Evolutionary conservation across 768 basidiomycete species (phyloP).

Genomic region (Tylopilus vinaceipallidus): DNA sequence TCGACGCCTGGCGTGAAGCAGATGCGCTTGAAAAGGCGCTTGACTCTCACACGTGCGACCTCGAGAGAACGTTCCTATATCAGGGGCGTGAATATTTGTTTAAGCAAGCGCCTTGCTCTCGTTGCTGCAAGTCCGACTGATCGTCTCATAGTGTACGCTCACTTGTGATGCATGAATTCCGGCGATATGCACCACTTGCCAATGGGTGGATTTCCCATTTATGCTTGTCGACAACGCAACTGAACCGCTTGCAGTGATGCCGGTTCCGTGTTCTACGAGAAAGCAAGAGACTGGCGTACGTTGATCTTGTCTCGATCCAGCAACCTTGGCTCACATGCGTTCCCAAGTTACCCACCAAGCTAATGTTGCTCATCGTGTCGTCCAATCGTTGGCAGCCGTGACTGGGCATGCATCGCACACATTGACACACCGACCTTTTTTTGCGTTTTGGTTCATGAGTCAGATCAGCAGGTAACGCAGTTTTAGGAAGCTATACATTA

Average conservation of each 20-base stretch:
- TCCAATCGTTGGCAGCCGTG: conserved; percentile 56
- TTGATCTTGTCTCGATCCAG: conserved; percentile 14
- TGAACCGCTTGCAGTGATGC: conserved; percentile 36
- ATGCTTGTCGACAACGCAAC: background rate
- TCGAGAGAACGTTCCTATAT: conserved; percentile 68
- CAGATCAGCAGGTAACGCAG: conserved; percentile 54
- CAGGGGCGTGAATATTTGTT: conserved; percentile 73
- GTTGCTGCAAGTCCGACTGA: conserved; percentile 5
- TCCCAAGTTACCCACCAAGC: conserved; percentile 58
- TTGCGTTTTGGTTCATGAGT: conserved; percentile 74
- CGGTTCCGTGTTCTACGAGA: conserved; percentile 47
- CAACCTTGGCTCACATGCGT: conserved; percentile 7
- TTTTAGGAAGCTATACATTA: background rate
- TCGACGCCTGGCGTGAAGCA: conserved; percentile 69
- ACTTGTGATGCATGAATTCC: conserved; percentile 70
- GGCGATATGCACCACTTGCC: conserved; percentile 58
- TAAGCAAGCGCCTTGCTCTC: conserved; percentile 51
- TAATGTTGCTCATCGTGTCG: conserved; percentile 55
- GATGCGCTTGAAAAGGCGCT: conserved; percentile 63
- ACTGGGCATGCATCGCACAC: conserved; percentile 49
- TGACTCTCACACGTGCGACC: conserved; percentile 60
- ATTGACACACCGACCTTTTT: conserved; percentile 60
- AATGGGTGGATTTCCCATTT: conserved; percentile 42
- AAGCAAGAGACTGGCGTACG: conserved; percentile 69
- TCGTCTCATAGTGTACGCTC: conserved; percentile 52